Evolutionary conservation across 2,329 filamentous ascomycete species (phyloP).

Genomic region (Cordyceps cateniannulata): DNA sequence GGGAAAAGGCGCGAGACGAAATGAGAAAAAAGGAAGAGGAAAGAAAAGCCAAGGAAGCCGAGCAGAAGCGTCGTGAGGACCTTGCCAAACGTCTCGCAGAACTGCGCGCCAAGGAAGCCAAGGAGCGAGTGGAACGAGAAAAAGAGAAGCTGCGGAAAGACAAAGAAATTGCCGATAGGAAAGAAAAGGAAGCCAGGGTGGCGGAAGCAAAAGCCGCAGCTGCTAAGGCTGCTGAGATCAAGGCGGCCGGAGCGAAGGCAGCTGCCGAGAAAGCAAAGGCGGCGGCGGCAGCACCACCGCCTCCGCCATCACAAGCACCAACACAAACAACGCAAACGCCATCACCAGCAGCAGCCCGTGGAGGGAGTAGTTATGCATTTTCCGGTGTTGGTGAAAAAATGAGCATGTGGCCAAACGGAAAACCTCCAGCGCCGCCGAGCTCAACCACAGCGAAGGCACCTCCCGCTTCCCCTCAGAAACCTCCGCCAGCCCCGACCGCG

Average conservation of each 20-base stretch:
- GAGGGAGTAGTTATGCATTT: conserved; percentile 53
- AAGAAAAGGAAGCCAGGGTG: conserved; percentile 22
- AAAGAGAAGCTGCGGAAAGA: conserved; percentile 34
- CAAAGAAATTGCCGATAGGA: conserved; percentile 31
- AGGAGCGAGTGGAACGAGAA: conserved; percentile 37
- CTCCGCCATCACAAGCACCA: conserved; percentile 7
- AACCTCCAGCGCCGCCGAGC: conserved; percentile 34
- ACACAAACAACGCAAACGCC: conserved; percentile 2
- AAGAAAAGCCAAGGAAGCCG: conserved; percentile 53
- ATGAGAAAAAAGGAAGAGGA: conserved; percentile 58
- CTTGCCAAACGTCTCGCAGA: conserved; percentile 46
- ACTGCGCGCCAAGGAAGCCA: conserved; percentile 49
- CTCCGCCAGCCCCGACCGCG: conserved; percentile 43
- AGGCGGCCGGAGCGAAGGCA: conserved; percentile 21
- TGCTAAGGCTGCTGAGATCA: conserved; percentile 22
- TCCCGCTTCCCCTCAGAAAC: conserved; percentile 31
- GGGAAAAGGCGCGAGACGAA: conserved; percentile 66
- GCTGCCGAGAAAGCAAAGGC: conserved; percentile 23
- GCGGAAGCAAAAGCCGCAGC: conserved; percentile 2
- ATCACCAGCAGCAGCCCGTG: conserved; percentile 23
- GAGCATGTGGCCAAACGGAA: conserved; percentile 62
- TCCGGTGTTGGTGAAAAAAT: conserved; percentile 62
- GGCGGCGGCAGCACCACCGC: conserved; percentile 14
- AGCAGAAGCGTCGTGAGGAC: conserved; percentile 54
- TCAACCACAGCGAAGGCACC: conserved; percentile 23